Conservation (phyloP, 345 rosid species). For the Dimocarpus longan region DNA sequence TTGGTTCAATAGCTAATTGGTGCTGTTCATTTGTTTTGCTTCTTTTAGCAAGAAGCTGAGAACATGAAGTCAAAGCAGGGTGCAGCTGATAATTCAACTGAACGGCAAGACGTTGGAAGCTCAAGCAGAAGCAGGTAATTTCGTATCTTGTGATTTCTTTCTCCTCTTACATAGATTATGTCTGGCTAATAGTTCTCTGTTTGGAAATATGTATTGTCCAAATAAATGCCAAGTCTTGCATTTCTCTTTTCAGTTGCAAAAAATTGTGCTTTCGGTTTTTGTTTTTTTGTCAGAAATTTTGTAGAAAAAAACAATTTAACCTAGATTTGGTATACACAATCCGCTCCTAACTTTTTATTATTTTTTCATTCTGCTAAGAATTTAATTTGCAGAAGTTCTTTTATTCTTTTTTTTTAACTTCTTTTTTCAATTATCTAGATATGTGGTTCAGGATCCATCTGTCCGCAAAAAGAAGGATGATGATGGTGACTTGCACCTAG, state of each 20-base stretch:
- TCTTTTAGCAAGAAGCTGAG: conserved; percentile 69
- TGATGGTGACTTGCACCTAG: conserved; percentile 75
- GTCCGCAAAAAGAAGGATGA: conserved; percentile 51
- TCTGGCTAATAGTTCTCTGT: neutral
- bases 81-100: conserved; percentile 38
- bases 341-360: neutral
- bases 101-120: conserved; percentile 34
- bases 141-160: conserved; percentile 9
- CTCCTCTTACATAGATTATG: neutral
- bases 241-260: neutral
- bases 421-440: conserved; percentile 31
- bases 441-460: conserved; percentile 46
- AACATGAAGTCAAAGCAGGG: conserved; percentile 55
- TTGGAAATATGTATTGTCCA: neutral
- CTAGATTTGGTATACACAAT: neutral
- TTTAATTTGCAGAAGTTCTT: neutral
- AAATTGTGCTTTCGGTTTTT: neutral
- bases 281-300: neutral
- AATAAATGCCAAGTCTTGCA: neutral
- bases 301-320: neutral
- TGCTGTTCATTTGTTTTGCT: conserved; percentile 8
- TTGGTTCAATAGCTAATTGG: conserved; percentile 15
- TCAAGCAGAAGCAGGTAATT: conserved; percentile 60
- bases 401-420: neutral
- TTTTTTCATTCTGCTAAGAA: neutral